These are phyloP conservation scores for Usnea hakonensis DNA, from an alignment of 495 filamentous ascomycete genomes.

Conservation along the genomic window DNA sequence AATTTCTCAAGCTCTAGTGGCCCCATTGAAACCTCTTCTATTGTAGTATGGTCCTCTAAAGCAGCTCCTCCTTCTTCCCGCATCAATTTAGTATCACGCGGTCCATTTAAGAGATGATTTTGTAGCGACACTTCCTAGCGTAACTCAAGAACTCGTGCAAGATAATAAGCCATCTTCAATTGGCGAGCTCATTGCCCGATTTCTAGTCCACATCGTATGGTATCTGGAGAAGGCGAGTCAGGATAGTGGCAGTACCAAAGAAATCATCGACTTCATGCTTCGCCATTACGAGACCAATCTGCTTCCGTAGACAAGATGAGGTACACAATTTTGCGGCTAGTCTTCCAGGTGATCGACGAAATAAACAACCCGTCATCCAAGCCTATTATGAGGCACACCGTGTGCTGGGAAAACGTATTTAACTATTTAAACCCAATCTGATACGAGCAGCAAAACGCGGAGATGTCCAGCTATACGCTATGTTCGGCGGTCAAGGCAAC, in stretches of 20 bases:
- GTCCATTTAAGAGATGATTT: constrained; percentile 84
- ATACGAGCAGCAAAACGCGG: constrained; percentile 75
- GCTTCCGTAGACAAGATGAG: constrained; percentile 85
- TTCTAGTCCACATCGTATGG: constrained; percentile 73
- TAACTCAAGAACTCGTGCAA: constrained; percentile 91
- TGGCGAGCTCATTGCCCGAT: constrained; percentile 80
- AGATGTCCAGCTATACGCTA: constrained; percentile 69
- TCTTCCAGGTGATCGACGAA: constrained; percentile 77
- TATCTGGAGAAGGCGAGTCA: constrained; percentile 90
- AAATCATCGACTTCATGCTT: constrained; percentile 77
- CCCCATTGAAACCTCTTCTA: too few relatives aligned
- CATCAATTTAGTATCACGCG: constrained; percentile 40
- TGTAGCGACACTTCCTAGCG: constrained; percentile 66
- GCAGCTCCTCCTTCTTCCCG: too few relatives aligned
- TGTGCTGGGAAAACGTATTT: constrained; percentile 69
- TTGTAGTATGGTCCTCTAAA: too few relatives aligned
- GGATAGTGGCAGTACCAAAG: constrained; percentile 71
- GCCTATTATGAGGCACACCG: constrained; percentile 83
- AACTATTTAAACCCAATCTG: constrained; percentile 82
- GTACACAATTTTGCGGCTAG: constrained; percentile 79
- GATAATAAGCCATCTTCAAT: constrained; percentile 95
- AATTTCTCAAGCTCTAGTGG: too few relatives aligned
- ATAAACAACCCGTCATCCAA: constrained; percentile 76
- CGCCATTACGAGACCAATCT: constrained; percentile 94
- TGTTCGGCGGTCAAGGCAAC: constrained; percentile 94